Evolutionary conservation across 345 rosid genomes (phyloP), one percentile per base, ranked within the genome.

Genomic region (Gossypium turneri): DNA sequence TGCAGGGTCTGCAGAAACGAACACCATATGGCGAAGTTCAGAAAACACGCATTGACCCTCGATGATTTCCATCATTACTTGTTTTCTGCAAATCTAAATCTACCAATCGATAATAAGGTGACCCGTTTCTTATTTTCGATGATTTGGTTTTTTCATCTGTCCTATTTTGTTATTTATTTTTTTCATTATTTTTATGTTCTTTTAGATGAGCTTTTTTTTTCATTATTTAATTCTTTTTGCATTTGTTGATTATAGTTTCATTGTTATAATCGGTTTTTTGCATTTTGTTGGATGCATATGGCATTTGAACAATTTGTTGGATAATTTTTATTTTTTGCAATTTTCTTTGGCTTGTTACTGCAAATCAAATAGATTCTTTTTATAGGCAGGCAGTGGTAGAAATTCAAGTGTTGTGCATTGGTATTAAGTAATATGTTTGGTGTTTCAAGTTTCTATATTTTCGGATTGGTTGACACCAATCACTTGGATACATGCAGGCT

Each of bases 401-500:
- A 45, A 66, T 12, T 62, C 7, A 20, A 66, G 53, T 45, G 70
- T 67, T 47, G 4, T 22, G 72, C 25, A 25, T 67, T 67, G 20
- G 19, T 17, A 72, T 29, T 44, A 47, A 17, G 68, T 73, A 53
- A 24, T 64, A n/a, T 61, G 64, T 47, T 75, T 75, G 62, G 45
- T 51, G 12, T 24, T 29, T 70, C 3, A 20, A 45, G 44, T 61
- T 60, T n/a, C 59, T 41, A 8, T 59, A 34, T 51, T 44, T 51
- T 45, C 57, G 63, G 62, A 72, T 70, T 80, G 71, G 76, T 72
- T n/a, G 41, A 76, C 72, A 57, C 63, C 48, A 12, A 19, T 72
- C 24, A 48, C 17, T 65, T 78, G 77, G 22, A 10, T 55, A 76
- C 29, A 11, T 84, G 85, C 97, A 94, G 98, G 87, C 98, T 75